Conservation (phyloP, 2,329 filamentous ascomycete genomes). For the Colletotrichum sp. region DNA sequence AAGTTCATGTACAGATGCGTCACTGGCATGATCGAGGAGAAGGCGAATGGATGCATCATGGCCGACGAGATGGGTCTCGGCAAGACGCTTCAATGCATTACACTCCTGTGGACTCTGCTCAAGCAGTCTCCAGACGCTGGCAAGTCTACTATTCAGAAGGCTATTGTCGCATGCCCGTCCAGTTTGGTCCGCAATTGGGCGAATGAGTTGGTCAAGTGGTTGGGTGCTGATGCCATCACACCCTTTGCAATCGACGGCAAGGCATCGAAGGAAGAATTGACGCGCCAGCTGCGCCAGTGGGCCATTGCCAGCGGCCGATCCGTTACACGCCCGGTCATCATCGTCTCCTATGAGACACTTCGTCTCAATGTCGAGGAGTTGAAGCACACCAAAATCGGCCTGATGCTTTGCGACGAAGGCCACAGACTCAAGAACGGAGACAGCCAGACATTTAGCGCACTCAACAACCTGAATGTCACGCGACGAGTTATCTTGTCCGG, state of each 20-base stretch:
- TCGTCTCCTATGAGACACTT: conserved; percentile 96
- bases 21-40: conserved; percentile 92
- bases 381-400: conserved; percentile 85
- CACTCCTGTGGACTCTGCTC: conserved; percentile 93
- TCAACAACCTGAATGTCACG: conserved; percentile 89
- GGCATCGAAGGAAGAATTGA: conserved; percentile 91
- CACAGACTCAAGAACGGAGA: conserved; percentile 97
- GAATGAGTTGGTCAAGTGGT: conserved; percentile 96
- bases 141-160: conserved; percentile 92
- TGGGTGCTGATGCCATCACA: conserved; percentile 86
- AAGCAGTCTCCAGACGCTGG: conserved; percentile 97
- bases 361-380: conserved; percentile 90
- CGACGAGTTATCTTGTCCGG: conserved; percentile 94
- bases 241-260: conserved; percentile 98
- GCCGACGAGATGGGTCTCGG: conserved; percentile 98
- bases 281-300: conserved; percentile 91
- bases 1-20: conserved; percentile 97
- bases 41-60: conserved; percentile 98
- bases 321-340: conserved; percentile 90
- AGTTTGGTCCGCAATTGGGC: conserved; percentile 98
- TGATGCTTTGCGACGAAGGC: conserved; percentile 95
- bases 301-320: conserved; percentile 88
- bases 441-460: conserved; percentile 89
- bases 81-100: conserved; percentile 96
- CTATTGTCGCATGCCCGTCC: conserved; percentile 94